These are phyloP conservation scores for Kodamaea hsintzibuensis DNA, from an alignment of 805 yeast species.

Conservation along the genomic window DNA sequence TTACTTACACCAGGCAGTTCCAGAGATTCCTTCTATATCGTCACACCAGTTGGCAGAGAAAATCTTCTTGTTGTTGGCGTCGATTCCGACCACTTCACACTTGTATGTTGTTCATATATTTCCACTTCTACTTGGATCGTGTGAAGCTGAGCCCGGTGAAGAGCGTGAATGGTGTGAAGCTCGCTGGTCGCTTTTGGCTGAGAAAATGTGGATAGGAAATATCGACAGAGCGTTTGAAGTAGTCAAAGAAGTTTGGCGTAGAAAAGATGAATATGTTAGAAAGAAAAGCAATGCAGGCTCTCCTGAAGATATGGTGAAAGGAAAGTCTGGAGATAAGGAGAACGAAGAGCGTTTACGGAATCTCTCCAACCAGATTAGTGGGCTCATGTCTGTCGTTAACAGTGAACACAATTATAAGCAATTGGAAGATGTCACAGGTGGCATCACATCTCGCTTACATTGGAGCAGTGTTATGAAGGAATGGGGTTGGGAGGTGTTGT, in stretches of 20 bases:
- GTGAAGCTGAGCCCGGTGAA: slow-evolving; percentile 60
- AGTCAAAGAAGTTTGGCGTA: slow-evolving; percentile 69
- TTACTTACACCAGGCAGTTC: slow-evolving; percentile 69
- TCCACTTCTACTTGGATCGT: slow-evolving; percentile 63
- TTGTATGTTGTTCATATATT: slow-evolving; percentile 62
- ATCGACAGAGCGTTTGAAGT: slow-evolving; percentile 67
- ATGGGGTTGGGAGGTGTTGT: slow-evolving; percentile 74
- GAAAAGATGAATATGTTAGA: slow-evolving; percentile 48
- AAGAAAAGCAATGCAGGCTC: slow-evolving; percentile 22
- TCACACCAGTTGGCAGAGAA: slow-evolving; percentile 60
- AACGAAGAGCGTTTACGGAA: slow-evolving; percentile 21
- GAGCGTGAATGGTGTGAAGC: slow-evolving; percentile 62
- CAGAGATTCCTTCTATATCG: slow-evolving; percentile 58
- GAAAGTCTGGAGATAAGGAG: slow-evolving; percentile 6
- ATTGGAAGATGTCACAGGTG: slow-evolving; percentile 34
- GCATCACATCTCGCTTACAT: slow-evolving; percentile 53
- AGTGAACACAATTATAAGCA: slow-evolving; percentile 30
- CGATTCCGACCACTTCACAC: slow-evolving; percentile 60
- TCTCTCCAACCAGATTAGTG: slow-evolving; percentile 37
- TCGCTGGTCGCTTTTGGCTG: slow-evolving; percentile 56
- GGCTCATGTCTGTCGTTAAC: slow-evolving; percentile 41
- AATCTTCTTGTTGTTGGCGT: slow-evolving; percentile 58
- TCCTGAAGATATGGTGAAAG: slow-evolving; percentile 2
- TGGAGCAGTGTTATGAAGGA: slow-evolving; percentile 73
- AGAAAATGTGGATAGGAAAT: slow-evolving; percentile 64